Conservation (phyloP, 768 basidiomycete species). For the Leccinum ochraceum region DNA sequence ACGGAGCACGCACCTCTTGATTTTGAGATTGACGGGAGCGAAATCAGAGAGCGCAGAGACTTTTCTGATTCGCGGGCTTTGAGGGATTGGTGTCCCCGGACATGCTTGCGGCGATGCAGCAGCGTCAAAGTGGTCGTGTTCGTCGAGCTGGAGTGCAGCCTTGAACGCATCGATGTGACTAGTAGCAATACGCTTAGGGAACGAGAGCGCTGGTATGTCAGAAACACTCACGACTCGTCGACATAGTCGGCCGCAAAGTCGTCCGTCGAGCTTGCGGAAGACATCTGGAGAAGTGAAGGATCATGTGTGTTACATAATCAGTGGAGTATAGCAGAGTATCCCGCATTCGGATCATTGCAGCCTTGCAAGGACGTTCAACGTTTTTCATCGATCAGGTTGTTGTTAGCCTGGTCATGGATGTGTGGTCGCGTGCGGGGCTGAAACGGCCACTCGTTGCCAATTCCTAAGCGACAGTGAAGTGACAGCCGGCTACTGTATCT, state of each 20-base stretch:
- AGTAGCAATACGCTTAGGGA: conserved; percentile 23
- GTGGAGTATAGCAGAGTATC: no score
- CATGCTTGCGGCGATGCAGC: conserved; percentile 27
- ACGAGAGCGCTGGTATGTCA: background rate
- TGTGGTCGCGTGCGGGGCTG: no score
- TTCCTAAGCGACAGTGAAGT: no score
- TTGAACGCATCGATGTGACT: conserved; percentile 78
- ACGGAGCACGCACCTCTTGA: conserved; percentile 56
- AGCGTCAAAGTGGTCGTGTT: conserved; percentile 33
- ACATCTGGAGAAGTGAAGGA: conserved; percentile 18
- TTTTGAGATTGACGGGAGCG: conserved; percentile 84
- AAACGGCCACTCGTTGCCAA: no score
- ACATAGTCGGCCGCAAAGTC: conserved; percentile 58
- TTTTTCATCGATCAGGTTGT: no score
- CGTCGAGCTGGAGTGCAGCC: conserved; percentile 67
- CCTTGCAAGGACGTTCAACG: no score
- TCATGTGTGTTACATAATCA: conserved; percentile 28
- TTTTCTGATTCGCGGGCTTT: conserved; percentile 63
- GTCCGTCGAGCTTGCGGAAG: conserved; percentile 8
- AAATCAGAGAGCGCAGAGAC: conserved; percentile 85
- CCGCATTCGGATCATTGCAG: background rate
- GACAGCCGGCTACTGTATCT: no score
- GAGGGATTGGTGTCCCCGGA: conserved; percentile 25
- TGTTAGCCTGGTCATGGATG: no score
- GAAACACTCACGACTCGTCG: conserved; percentile 63